Evolutionary conservation across 306 rosid genomes (phyloP), one percentile per base, ranked within the genome.

Genomic region (Lupinus albus): DNA sequence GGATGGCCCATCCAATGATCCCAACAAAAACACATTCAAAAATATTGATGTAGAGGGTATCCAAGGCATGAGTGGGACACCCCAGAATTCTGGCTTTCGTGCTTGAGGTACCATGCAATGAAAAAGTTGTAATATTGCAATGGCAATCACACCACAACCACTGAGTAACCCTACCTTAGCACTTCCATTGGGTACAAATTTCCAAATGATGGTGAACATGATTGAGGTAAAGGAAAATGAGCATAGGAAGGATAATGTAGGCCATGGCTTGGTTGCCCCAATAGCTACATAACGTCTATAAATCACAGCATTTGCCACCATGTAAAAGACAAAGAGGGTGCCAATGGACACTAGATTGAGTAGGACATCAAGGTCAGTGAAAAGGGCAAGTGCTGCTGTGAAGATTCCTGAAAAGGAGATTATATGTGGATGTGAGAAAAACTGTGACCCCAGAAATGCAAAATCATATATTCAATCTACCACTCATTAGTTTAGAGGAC

Each of bases 51-150:
- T 32, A 13, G 91, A 83, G 0, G 98, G 98, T 57, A 92, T 79
- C 98, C 96, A 92, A 7, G 98, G 98, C 98, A 92, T 92, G 56
- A 89, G 76, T 3, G 98, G 98, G 44, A 92, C 96, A 4, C 96
- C 98, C 98, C 98, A 89, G 52, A 83, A 86, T 74, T 92, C 88
- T 0, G 98, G 98, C 68, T 88, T 89, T 4, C 95, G 44, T 1
- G 73, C 91, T 48, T 89, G 98, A 20, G 92, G 95, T 66, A 86
- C 91, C 85, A 81, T 84, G 55, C 81, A 84, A 35, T 86, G 80
- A 58, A 92, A 92, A 50, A 86, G 61, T 45, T 89, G 86, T 13
- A 87, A 38, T 3, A 87, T 47, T 16, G 79, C 81, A 8, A 83
- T 8, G 1, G 87, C 91, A 20, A 84, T 57, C 28, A 83, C 73